Conservation (phyloP, 257 asterid genomes). For the Salvia miltiorrhiza region DNA sequence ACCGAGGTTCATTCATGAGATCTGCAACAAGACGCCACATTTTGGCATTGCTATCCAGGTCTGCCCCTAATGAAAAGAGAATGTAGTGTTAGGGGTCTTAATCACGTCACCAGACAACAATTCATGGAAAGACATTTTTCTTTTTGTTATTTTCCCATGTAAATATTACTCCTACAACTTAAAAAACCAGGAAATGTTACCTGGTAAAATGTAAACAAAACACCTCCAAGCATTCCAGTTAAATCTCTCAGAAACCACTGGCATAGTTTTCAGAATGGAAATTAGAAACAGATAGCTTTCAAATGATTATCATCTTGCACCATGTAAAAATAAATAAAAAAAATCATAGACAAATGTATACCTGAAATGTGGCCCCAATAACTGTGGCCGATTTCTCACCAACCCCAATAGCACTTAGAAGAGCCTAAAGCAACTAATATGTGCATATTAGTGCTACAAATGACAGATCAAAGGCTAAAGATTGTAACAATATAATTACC, state of each 20-base stretch:
- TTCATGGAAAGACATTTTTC: not conserved
- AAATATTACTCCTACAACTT: not conserved
- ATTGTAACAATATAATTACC: slow-evolving; percentile 32
- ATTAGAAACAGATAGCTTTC: not conserved
- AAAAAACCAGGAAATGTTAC: slow-evolving; percentile 31
- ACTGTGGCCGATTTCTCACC: slow-evolving; percentile 97
- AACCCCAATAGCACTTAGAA: slow-evolving; percentile 93
- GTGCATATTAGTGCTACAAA: slow-evolving; percentile 6
- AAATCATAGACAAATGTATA: not conserved
- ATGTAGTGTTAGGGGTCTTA: not conserved
- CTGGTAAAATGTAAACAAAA: slow-evolving; percentile 91
- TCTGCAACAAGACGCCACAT: slow-evolving; percentile 99
- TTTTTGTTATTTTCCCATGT: not conserved
- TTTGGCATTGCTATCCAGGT: slow-evolving; percentile 94
- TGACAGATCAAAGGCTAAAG: not conserved
- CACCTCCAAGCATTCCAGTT: slow-evolving; percentile 96
- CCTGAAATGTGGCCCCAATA: slow-evolving; percentile 97
- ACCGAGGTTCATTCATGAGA: slow-evolving; percentile 99
- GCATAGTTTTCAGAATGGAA: slow-evolving; percentile 16
- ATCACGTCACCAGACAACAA: slow-evolving; percentile 7
- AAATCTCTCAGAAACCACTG: slow-evolving; percentile 98
- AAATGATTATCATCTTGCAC: not conserved
- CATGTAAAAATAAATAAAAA: not conserved
- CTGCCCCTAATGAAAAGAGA: slow-evolving; percentile 51
- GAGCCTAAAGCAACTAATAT: slow-evolving; percentile 53